Percentiles rank a stretch among this genome's conserved stretches.
Evolutionary conservation across 73 alveolate genomes (phyloP).

Genomic region (Effrenium voratum): DNA sequence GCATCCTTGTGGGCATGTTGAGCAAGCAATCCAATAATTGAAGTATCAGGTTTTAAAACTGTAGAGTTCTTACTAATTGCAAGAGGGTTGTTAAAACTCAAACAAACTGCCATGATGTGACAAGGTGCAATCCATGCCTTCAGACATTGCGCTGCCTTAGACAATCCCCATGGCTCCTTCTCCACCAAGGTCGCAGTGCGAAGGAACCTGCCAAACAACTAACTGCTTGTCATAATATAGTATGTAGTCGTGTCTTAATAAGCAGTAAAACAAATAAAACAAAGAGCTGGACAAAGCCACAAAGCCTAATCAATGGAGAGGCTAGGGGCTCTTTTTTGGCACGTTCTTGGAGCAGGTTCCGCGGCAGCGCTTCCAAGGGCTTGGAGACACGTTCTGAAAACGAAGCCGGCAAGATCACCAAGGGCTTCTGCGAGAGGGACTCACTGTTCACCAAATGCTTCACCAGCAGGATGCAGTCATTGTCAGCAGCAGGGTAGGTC

Average conservation of each 20-base stretch:
- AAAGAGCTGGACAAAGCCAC: not conserved
- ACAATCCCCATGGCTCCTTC: conserved; percentile 32
- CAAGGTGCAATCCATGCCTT: not conserved
- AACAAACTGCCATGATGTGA: not conserved
- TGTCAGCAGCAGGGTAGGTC: not conserved
- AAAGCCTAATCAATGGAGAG: not conserved
- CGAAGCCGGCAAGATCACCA: not conserved
- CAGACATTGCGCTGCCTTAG: not conserved
- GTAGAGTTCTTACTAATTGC: not conserved
- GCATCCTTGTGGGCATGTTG: conserved; percentile 1
- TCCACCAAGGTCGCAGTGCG: not conserved
- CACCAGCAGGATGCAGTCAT: conserved; percentile 33
- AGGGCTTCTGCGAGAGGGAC: not conserved
- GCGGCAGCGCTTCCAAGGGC: not conserved
- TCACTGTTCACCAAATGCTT: conserved; percentile 8
- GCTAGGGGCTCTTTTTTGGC: not conserved
- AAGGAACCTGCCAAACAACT: not conserved
- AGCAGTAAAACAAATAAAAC: not conserved
- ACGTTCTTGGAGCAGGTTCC: conserved; percentile 6
- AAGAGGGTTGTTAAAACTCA: not conserved
- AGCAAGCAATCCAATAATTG: too few species aligned
- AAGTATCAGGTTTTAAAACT: too few species aligned
- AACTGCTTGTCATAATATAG: not conserved
- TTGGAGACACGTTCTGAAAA: not conserved
- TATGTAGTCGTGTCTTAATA: not conserved